These are phyloP conservation scores for Rostrohypoxylon terebratum DNA, from an alignment of 495 filamentous ascomycete species.

Conservation along the genomic window DNA sequence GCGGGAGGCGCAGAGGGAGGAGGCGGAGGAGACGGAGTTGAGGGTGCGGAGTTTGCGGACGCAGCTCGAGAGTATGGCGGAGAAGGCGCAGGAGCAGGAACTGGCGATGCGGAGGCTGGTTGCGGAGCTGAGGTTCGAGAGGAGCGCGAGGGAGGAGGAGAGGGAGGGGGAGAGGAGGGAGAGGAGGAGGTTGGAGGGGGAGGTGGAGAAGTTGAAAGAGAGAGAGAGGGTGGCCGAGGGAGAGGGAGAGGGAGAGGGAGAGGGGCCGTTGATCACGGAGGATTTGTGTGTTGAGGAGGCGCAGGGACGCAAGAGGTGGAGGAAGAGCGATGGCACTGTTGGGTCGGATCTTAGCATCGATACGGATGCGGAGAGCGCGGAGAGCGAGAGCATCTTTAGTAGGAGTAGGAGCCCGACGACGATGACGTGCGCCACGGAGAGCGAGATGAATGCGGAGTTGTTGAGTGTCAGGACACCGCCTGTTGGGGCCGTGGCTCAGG, in stretches of 20 bases:
- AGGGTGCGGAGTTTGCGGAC: constrained; percentile 72
- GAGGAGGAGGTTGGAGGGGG: constrained; percentile 59
- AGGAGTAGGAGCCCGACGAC: constrained; percentile 67
- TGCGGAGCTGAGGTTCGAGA: constrained; percentile 72
- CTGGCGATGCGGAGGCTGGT: constrained; percentile 70
- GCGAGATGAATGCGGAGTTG: constrained; percentile 33
- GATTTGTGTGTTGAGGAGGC: constrained; percentile 67
- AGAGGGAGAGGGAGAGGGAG: constrained; percentile 14
- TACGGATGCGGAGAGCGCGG: constrained; percentile 65
- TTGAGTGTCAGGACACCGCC: constrained; percentile 7
- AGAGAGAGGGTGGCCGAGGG: too few relatives aligned
- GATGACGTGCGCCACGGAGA: constrained; percentile 49
- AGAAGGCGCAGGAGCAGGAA: constrained; percentile 74
- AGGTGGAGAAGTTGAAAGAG: neutral
- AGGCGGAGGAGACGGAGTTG: constrained; percentile 79
- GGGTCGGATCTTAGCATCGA: constrained; percentile 57
- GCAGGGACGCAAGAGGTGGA: constrained; percentile 61
- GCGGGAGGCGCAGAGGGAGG: constrained; percentile 73
- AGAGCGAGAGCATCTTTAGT: constrained; percentile 73
- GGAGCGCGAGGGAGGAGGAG: constrained; percentile 55
- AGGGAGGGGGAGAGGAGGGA: constrained; percentile 46
- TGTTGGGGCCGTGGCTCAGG: neutral
- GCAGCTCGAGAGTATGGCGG: constrained; percentile 82
- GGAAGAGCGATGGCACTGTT: constrained; percentile 65
- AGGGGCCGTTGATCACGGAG: constrained; percentile 55